Conservation (phyloP, 1,139 yeast genomes). For the Hyphopichia khmerensis region DNA sequence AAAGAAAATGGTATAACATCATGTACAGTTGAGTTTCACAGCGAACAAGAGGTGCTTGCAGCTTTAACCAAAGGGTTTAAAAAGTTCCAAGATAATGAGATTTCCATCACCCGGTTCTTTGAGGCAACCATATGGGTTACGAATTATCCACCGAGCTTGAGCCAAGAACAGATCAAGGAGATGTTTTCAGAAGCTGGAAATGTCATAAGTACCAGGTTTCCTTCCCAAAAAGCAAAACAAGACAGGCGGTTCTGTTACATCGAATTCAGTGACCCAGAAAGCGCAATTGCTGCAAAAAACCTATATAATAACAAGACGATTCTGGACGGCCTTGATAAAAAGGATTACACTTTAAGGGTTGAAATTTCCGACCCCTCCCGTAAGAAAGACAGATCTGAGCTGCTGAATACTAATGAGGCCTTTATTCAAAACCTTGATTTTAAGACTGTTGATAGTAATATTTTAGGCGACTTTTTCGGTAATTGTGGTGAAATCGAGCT, state of each 20-base stretch:
- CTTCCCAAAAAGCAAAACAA: constrained; percentile 56
- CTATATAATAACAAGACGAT: constrained; percentile 38
- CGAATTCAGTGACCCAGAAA: constrained; percentile 48
- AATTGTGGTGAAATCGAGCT: constrained; percentile 43
- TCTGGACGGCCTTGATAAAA: constrained; percentile 17
- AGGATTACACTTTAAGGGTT: constrained; percentile 44
- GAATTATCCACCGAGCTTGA: constrained; percentile 64
- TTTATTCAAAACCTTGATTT: constrained; percentile 54
- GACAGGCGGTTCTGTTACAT: constrained; percentile 75
- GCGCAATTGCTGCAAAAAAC: constrained; percentile 49
- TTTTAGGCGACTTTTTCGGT: constrained; percentile 24
- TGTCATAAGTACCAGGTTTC: constrained; percentile 60
- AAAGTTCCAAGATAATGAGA: constrained; percentile 15
- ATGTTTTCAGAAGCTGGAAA: constrained; percentile 49
- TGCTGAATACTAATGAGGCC: constrained; percentile 54
- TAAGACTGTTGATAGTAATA: constrained; percentile 20
- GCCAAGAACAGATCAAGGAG: constrained; percentile 35
- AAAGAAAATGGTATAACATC: constrained; percentile 16
- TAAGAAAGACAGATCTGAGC: constrained; percentile 33
- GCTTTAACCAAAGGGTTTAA: constrained; percentile 54
- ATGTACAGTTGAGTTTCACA: constrained; percentile 57
- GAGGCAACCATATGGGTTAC: constrained; percentile 64
- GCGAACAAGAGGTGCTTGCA: constrained; percentile 49
- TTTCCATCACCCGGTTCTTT: constrained; percentile 46
- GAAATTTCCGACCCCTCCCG: constrained; percentile 55